Base-by-base conservation (phyloP, 2,329 filamentous ascomycete species). In the Hypoxylon sp. region DNA sequence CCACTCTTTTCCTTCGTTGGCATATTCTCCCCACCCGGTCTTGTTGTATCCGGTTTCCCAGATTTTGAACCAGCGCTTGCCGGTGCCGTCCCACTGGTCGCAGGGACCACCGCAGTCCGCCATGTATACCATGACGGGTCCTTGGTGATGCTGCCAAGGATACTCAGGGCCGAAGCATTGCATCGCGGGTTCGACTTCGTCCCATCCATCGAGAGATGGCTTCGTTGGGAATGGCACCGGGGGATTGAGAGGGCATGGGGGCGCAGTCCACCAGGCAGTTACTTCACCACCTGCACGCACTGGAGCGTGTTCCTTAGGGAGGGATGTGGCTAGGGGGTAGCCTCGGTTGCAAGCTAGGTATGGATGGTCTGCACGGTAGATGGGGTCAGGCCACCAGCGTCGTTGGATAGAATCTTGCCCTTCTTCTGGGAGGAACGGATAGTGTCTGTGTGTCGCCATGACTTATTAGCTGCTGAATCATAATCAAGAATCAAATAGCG, bases 1-100 rank as follows among this genome's bases (percentile, higher is more conserved):
- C 12, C 16, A 7, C 15, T 35, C 31, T 11, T 15, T 13, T 9
- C 31, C 17, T 15, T 35, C 19, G 3, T 35, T 4, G 17, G n/a
- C n/a, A 6, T 6, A 3, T 15, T 5, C 62, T 62, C n/a, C 47
- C 58, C 19, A 55, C 63, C 51, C 75, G 54, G 12, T 38, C 1
- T 20, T 3, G 2, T 31, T 4, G 17, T 47, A 46, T 3, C 46
- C 41, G 5, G 46, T 20, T 26, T 51, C 51, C 32, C 23, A 51
- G 41, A 51, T 43, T 27, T 55, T 47, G 25, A 55, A 55, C 51
- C 41, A 51, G 12, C 36, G 46, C 20, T 38, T 47, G 2, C 46
- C 51, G 7, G 15, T 37, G 15, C 51, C 36, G 16, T 51, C 51
- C 51, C 46, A 51, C 15, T 46, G 8, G 16, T 44, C 26, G 15